These are phyloP conservation scores for Vigna reflexopilosa DNA, from an alignment of 306 rosid genomes.

Conservation along the genomic window DNA sequence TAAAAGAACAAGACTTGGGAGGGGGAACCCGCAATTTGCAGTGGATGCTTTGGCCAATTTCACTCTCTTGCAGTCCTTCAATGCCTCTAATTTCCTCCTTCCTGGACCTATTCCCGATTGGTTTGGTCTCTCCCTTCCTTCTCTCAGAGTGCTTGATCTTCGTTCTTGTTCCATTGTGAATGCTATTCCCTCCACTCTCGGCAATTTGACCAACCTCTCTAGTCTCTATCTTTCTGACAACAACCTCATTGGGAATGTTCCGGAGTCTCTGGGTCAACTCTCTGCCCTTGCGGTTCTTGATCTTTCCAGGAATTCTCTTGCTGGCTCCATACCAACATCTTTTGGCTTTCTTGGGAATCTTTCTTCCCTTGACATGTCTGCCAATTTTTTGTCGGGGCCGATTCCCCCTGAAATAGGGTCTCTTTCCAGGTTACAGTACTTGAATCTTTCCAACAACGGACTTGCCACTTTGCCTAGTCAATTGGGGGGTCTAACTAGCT, in stretches of 20 bases:
- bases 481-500: conserved; percentile 65
- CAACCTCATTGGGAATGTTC: conserved; percentile 70
- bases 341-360: conserved; percentile 66
- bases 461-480: conserved; percentile 68
- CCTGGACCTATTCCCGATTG: conserved; percentile 79
- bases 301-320: conserved; percentile 67
- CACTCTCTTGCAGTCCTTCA: conserved; percentile 66
- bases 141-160: conserved; percentile 80
- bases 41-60: conserved; percentile 79
- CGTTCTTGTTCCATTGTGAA: conserved; percentile 71
- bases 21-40: conserved; percentile 71
- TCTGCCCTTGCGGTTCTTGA: conserved; percentile 67
- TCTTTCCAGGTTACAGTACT: conserved; percentile 63
- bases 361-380: conserved; percentile 69
- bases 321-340: conserved; percentile 62
- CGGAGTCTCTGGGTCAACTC: conserved; percentile 66
- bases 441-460: conserved; percentile 77
- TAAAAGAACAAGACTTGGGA: conserved; percentile 76
- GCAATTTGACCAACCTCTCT: conserved; percentile 72
- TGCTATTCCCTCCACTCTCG: conserved; percentile 71
- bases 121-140: conserved; percentile 64
- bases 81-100: conserved; percentile 83
- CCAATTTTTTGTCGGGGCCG: conserved; percentile 65
- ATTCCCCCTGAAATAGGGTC: conserved; percentile 64
- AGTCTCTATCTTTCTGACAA: conserved; percentile 71